Evolutionary conservation across 2,329 filamentous ascomycete species (phyloP).

Genomic region (Ophiocordyceps robertsii): DNA sequence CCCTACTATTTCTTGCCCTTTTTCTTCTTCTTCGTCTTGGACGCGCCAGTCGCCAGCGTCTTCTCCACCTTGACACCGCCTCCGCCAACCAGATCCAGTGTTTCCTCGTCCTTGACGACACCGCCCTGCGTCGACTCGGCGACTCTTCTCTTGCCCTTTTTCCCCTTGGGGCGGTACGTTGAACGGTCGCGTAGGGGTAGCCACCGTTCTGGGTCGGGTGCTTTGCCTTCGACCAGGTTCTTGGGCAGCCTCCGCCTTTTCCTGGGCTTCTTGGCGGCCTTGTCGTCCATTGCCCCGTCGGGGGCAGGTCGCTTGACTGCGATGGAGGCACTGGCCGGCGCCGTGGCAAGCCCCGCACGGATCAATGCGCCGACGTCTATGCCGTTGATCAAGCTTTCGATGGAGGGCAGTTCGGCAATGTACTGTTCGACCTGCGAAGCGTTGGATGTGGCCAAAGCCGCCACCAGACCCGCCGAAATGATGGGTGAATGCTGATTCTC

Average conservation of each 20-base stretch:
- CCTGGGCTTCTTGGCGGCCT: constrained; percentile 36
- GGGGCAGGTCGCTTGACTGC: constrained; percentile 35
- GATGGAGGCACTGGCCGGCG: constrained; percentile 19
- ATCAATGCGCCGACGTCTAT: constrained; percentile 52
- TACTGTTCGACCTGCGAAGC: constrained; percentile 41
- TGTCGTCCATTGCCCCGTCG: constrained; percentile 21
- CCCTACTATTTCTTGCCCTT: constrained; percentile 35
- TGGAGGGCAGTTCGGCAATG: constrained; percentile 43
- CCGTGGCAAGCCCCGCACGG: constrained; percentile 44
- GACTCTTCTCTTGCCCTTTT: constrained; percentile 78
- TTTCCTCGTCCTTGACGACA: constrained; percentile 60
- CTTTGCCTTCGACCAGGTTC: constrained; percentile 63
- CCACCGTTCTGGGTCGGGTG: constrained; percentile 85
- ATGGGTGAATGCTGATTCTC: constrained; percentile 54
- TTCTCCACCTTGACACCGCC: constrained; percentile 54
- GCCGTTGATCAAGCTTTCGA: constrained; percentile 45
- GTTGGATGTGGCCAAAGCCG: constrained; percentile 56
- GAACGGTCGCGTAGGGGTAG: constrained; percentile 80
- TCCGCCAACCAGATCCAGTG: constrained; percentile 47
- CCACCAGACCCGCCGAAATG: constrained; percentile 72
- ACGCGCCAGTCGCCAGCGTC: constrained; percentile 24
- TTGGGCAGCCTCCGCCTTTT: constrained; percentile 54
- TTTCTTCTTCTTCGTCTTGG: constrained; percentile 37
- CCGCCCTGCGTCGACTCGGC: constrained; percentile 76
- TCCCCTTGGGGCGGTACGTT: constrained; percentile 79